Base-by-base conservation (phyloP, 768 basidiomycete genomes). In the Collybia sordida region DNA sequence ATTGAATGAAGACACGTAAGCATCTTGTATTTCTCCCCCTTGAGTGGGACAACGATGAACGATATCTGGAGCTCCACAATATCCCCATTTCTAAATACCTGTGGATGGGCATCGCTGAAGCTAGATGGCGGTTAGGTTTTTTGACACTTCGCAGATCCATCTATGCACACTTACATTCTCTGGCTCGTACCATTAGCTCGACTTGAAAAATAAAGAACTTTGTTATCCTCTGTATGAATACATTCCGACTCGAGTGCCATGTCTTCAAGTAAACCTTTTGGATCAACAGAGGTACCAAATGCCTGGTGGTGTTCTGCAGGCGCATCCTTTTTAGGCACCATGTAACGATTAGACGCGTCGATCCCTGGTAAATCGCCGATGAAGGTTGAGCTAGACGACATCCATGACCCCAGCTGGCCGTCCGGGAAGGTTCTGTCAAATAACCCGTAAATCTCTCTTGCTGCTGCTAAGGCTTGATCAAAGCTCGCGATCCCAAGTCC, bases 31-130 rank as follows among this genome's bases (percentile, higher is more conserved):
- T 45, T 37, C 3, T 47, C 37, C 8, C 52, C 55, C 25, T 45
- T 54, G 17, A 57, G 52, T 1, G 50, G 56, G 21, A 57, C 36
- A 14, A 46, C 42, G 5, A 53, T 27, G 24, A 57, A 47, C 1
- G 52, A 52, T 23, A 55, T 36, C 21, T 55, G 50, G 22, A 49
- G 24, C 42, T 57, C 53, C 8, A 57, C 53, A 12, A 57, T 54
- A 35, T 57, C 53, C 15, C 56, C 53, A n/a, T 54, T 44, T 9
- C 56, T 44, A 40, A 57, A 57, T 2, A 35, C 24, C 15, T 54
- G 50, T 17, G 49, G 53, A 2, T 23, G 21, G 14, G 39, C 27
- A 11, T 27, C 14, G 22, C 36, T 25, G 23, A 50, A 42, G 17
- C 51, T 50, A 38, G 19, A n/a, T 12, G 37, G 23, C 19, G 17